Evolutionary conservation across 169 alveolate species (phyloP).

Genomic region (Eimeria brunetti): DNA sequence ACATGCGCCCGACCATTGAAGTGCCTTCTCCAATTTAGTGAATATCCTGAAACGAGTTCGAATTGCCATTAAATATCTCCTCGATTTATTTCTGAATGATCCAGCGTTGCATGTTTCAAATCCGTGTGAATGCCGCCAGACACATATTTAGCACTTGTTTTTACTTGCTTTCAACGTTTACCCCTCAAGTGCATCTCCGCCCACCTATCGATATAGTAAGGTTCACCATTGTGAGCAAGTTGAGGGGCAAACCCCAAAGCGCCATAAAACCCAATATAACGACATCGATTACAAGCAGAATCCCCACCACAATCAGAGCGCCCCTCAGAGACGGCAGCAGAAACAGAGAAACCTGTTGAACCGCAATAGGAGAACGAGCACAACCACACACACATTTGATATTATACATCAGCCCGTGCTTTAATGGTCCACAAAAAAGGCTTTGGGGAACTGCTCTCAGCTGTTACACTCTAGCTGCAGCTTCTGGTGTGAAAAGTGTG

Average conservation of each 20-base stretch:
- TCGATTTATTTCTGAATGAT: no score
- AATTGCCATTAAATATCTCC: not conserved
- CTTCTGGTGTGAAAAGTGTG: no score
- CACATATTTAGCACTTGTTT: no score
- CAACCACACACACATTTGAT: not conserved
- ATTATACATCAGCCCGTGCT: not conserved
- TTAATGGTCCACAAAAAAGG: not conserved
- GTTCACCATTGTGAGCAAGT: slow-evolving; percentile 91
- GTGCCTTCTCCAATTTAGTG: not conserved
- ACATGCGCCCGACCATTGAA: not conserved
- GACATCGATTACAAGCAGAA: slow-evolving; percentile 86
- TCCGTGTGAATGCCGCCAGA: no score
- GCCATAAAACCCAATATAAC: slow-evolving; percentile 90
- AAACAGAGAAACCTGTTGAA: slow-evolving; percentile 84
- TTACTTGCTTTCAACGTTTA: not conserved
- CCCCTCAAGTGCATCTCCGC: not conserved
- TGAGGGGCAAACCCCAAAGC: slow-evolving; percentile 88
- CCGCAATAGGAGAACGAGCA: not conserved
- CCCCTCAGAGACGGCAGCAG: slow-evolving; percentile 86
- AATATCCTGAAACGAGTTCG: no score
- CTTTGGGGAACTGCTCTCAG: not conserved
- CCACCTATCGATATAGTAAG: slow-evolving; percentile 89
- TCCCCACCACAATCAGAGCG: slow-evolving; percentile 84
- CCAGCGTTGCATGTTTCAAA: no score
- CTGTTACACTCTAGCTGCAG: not conserved